Conservation (phyloP, 108 stramenopile genomes). For the Skeletonema menzelii region DNA sequence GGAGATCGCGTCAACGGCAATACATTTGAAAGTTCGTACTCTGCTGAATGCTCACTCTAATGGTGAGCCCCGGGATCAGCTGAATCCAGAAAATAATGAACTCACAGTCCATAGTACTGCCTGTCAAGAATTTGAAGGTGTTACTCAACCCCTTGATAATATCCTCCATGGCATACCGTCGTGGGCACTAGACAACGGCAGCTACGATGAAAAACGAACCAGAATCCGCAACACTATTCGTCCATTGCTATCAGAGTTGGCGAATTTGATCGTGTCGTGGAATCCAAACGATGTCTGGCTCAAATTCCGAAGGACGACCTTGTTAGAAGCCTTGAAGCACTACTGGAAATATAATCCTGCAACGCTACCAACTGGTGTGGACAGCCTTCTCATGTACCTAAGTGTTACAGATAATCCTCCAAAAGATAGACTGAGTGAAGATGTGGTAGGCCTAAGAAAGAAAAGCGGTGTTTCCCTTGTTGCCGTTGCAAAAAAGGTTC, state of each 20-base stretch:
- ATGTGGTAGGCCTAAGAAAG: conserved; percentile 74
- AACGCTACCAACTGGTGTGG: conserved; percentile 73
- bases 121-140: conserved; percentile 72
- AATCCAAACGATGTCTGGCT: conserved; percentile 80
- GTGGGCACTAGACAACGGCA: conserved; percentile 60
- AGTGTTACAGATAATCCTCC: conserved; percentile 52
- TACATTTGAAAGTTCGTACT: conserved; percentile 49
- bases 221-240: conserved; percentile 53
- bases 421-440: conserved; percentile 49
- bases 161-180: conserved; percentile 72
- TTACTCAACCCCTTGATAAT: conserved; percentile 77
- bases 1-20: conserved; percentile 50
- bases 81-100: conserved; percentile 67
- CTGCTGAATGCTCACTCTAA: conserved; percentile 60
- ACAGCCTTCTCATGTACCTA: conserved; percentile 69
- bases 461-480: conserved; percentile 81
- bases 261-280: conserved; percentile 69
- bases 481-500: conserved; percentile 71
- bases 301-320: conserved; percentile 67
- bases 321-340: conserved; percentile 71
- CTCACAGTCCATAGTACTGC: conserved; percentile 69
- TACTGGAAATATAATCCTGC: conserved; percentile 85
- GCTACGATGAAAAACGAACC: conserved; percentile 34
- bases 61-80: conserved; percentile 70
- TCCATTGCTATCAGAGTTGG: conserved; percentile 63